phyloP scores from a whole-genome alignment of 805 yeast species.

The Blastobotrys terrestris region DNA sequence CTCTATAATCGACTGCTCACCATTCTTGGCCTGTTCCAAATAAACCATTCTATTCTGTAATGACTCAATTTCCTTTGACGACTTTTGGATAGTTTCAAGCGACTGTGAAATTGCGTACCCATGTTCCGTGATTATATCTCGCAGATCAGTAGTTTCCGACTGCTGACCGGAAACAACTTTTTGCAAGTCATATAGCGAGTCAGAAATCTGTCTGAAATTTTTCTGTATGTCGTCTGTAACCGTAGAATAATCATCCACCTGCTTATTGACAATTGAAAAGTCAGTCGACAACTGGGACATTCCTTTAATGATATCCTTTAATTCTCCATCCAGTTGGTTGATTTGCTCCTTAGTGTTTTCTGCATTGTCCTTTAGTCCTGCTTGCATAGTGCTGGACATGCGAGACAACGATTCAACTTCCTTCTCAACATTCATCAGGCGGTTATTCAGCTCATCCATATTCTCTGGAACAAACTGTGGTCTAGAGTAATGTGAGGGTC shows the following conservation, averaged over 20 bases:
- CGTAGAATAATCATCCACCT: slow-evolving; percentile 1
- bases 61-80: slow-evolving; percentile 2
- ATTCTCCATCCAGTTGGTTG: slow-evolving; percentile 2
- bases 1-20: slow-evolving; percentile 3
- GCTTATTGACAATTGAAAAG: slow-evolving; percentile 1
- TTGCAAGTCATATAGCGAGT: slow-evolving; percentile 2
- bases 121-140: neutral
- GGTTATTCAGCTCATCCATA: slow-evolving; percentile 8
- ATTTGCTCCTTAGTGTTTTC: neutral
- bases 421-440: slow-evolving; percentile 16
- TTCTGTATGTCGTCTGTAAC: neutral
- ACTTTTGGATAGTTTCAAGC: neutral
- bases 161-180: slow-evolving; percentile 2
- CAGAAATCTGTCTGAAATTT: neutral
- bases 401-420: slow-evolving; percentile 9
- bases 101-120: neutral
- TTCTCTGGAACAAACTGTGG: slow-evolving; percentile 15
- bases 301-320: slow-evolving; percentile 2
- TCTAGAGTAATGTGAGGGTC: neutral
- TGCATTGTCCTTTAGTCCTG: slow-evolving; percentile 1
- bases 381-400: neutral
- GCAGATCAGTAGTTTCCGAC: neutral
- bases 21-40: slow-evolving; percentile 6
- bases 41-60: slow-evolving; percentile 1
- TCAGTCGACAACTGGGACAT: neutral